Evolutionary conservation across 2,329 filamentous ascomycete species (phyloP).

Genomic region (Penicillium griseofulvum): DNA sequence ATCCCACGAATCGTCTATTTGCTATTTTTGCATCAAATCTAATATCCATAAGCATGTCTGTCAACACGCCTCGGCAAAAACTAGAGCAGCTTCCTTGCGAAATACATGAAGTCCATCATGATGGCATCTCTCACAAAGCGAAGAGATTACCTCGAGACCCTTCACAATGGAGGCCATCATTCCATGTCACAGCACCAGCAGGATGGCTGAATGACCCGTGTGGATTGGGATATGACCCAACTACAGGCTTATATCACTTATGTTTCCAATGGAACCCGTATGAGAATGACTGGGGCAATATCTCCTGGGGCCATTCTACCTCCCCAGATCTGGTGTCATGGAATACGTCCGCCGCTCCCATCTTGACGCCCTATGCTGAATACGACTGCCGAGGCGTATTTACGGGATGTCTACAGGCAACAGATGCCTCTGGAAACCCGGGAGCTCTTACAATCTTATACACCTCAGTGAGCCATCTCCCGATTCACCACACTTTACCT

Average conservation of each 20-base stretch:
- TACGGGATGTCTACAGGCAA: slow-evolving; percentile 41
- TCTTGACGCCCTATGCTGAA: slow-evolving; percentile 31
- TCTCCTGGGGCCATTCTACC: slow-evolving; percentile 43
- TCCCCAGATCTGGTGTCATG: slow-evolving; percentile 42
- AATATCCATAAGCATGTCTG: background rate
- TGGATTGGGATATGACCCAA: slow-evolving; percentile 41
- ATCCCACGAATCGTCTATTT: background rate
- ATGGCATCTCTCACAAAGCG: background rate
- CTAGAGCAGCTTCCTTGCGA: background rate
- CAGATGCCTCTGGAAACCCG: slow-evolving; percentile 21
- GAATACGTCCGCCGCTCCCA: slow-evolving; percentile 29
- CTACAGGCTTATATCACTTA: slow-evolving; percentile 41
- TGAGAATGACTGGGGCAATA: slow-evolving; percentile 43
- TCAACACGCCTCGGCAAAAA: background rate
- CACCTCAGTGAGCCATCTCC: slow-evolving; percentile 41
- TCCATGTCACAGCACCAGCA: slow-evolving; percentile 39
- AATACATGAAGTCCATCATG: background rate
- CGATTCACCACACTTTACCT: slow-evolving; percentile 42
- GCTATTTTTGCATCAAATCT: background rate
- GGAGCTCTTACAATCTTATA: slow-evolving; percentile 40
- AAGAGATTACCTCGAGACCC: background rate
- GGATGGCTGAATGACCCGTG: slow-evolving; percentile 49
- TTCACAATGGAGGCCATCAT: slow-evolving; percentile 29
- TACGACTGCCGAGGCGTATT: slow-evolving; percentile 46
- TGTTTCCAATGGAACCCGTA: slow-evolving; percentile 47